Percentiles rank a stretch among this genome's conserved stretches.
Conservation (phyloP, 2,329 filamentous ascomycete genomes). For the Aspergillus fumigatus region DNA sequence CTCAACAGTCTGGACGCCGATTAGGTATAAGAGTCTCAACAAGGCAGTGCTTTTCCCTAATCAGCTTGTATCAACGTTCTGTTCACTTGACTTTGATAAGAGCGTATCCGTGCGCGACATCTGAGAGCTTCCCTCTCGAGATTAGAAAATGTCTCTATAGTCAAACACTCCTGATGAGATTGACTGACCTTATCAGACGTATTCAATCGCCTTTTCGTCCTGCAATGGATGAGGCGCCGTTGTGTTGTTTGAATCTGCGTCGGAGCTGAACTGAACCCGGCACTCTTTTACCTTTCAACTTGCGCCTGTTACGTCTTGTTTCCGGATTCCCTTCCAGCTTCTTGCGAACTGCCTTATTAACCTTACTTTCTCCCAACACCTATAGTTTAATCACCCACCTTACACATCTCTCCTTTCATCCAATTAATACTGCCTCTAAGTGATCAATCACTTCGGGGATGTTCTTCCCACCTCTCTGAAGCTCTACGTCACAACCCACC, state of each 20-base stretch:
- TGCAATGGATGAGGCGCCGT: neutral
- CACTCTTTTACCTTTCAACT: neutral
- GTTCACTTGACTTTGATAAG: neutral
- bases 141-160: neutral
- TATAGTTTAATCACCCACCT: neutral
- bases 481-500: slow-evolving; percentile 5
- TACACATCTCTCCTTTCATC: neutral
- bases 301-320: neutral
- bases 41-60: neutral
- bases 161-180: neutral
- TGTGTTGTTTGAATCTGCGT: neutral
- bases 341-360: slow-evolving; percentile 4
- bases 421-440: neutral
- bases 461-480: slow-evolving; percentile 1
- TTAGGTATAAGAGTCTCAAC: neutral
- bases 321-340: neutral
- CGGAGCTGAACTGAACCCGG: neutral
- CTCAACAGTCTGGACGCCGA: neutral
- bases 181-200: neutral
- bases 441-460: neutral
- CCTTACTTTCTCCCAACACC: neutral
- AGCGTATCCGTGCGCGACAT: neutral
- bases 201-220: neutral
- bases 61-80: neutral
- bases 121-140: neutral